Conservation (phyloP, 176 grass and related monocot genomes). For the Lolium perenne region DNA sequence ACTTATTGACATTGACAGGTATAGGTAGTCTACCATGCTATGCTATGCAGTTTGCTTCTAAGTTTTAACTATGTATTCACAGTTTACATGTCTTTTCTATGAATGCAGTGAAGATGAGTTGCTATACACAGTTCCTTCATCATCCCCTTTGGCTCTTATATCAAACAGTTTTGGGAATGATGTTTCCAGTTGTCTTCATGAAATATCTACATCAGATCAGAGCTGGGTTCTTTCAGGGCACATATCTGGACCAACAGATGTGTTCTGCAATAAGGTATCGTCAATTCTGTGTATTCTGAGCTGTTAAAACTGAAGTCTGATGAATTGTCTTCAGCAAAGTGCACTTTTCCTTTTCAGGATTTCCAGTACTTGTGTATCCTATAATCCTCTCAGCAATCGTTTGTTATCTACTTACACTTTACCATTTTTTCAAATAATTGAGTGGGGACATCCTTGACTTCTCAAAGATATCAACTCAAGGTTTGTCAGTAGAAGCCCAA, state of each 20-base stretch:
- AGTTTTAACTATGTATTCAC: constrained; percentile 20
- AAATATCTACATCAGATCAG: constrained; percentile 73
- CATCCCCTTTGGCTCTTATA: constrained; percentile 70
- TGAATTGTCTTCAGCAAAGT: constrained; percentile 47
- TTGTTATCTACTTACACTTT: constrained; percentile 26
- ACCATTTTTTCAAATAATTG: constrained; percentile 38
- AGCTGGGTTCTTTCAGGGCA: constrained; percentile 79
- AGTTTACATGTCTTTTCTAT: constrained; percentile 34
- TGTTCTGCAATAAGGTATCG: constrained; percentile 66
- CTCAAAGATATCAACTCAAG: constrained; percentile 91
- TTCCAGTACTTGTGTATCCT: constrained; percentile 99
- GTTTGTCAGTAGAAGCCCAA: constrained; percentile 70
- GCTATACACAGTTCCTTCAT: constrained; percentile 59
- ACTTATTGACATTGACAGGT: constrained; percentile 86
- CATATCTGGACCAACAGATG: constrained; percentile 71
- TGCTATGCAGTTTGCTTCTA: constrained; percentile 7
- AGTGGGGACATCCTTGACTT: constrained; percentile 57
- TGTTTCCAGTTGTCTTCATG: constrained; percentile 74
- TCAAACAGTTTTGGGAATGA: constrained; percentile 77
- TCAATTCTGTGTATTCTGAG: constrained; percentile 15
- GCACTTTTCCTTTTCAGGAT: constrained; percentile 69
- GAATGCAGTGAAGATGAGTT: constrained; percentile 76
- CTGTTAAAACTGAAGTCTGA: constrained; percentile 32
- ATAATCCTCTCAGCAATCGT: constrained; percentile 46
- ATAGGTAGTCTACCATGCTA: constrained; percentile 50